Evolutionary conservation across 768 basidiomycete species (phyloP), one percentile per base, ranked within the genome.

Genomic region (Leccinum variicolor): DNA sequence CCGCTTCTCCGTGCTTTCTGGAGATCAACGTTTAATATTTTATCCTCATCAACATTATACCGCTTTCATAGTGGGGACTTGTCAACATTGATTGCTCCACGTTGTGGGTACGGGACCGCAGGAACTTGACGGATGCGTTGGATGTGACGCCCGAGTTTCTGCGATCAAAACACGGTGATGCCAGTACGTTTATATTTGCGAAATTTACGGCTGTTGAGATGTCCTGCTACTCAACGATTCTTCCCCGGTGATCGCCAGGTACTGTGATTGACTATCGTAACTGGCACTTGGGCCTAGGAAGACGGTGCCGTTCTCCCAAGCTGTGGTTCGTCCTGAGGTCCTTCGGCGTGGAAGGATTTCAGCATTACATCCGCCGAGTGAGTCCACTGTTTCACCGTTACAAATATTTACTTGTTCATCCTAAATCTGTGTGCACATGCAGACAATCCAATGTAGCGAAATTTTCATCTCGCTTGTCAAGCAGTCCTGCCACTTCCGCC

Each of bases 251-350:
- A 2, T 34, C 25, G 34, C 17, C 55, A 86, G 88, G 92, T 2
- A 83, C 82, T 0, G 94, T 94, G 14, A 86, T 92, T 59, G 94
- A 98, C 66, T 93, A 90, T 65, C 83, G 90, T 17, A 91, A 93
- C 69, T 92, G 90, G 90, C 89, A 91, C 66, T 75, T 92, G 23
- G 79, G 80, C 7, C 84, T 96, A 3, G 92, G 92, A 13, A 82
- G 93, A n/a, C 84, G 90, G 45, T 97, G 96, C 80, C 82, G 95
- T 34, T 89, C 92, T 21, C 77, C 95, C 60, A 97, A 97, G 70
- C 61, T 97, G 7, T 96, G 92, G 92, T 97, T 97, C 69, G 90
- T 95, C 25, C 74, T 97, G 49, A 82, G 94, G 14, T 87, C 88
- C 60, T 95, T 81, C 62, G 94, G 94, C 6, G 80, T 84, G 11